Evolutionary conservation across 352 stramenopile genomes (phyloP).

Genomic region (Phytophthora capsici): DNA sequence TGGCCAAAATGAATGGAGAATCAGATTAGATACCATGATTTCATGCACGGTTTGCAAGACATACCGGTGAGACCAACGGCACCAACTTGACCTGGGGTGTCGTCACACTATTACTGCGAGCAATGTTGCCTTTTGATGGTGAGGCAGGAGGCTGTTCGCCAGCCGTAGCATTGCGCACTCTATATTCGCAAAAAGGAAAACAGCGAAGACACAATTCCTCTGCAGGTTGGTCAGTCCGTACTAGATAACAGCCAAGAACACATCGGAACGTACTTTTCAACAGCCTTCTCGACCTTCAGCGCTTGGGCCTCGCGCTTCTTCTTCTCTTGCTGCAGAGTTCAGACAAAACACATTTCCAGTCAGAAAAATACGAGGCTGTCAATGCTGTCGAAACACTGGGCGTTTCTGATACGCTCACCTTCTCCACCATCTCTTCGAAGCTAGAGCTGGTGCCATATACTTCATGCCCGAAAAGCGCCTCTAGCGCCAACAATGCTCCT

Average conservation of each 20-base stretch:
- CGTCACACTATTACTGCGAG: constrained; percentile 19
- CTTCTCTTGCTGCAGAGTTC: constrained; percentile 45
- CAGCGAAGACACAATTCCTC: constrained; percentile 18
- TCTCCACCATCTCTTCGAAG: constrained; percentile 89
- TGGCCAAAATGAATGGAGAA: constrained; percentile 9
- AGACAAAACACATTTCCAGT: constrained; percentile 13
- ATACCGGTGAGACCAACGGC: constrained; percentile 12
- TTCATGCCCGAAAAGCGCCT: constrained; percentile 61
- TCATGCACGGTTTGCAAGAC: neutral
- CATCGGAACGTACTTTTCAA: constrained; percentile 26
- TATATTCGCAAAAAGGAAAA: constrained; percentile 36
- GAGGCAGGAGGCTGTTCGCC: constrained; percentile 13
- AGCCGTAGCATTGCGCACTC: constrained; percentile 1
- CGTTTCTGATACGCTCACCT: constrained; percentile 43
- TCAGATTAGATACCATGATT: constrained; percentile 12
- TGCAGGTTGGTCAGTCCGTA: constrained; percentile 30
- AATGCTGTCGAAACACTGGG: neutral
- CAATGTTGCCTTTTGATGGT: constrained; percentile 16
- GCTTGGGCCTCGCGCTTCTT: constrained; percentile 42
- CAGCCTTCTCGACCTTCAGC: constrained; percentile 33
- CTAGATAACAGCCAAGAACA: neutral
- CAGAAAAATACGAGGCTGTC: constrained; percentile 7
- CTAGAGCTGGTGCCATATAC: constrained; percentile 67
- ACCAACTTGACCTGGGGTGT: constrained; percentile 9
- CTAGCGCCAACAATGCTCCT: constrained; percentile 75